A percentile compares a stretch with the other conserved stretches of the same genome.
Evolutionary conservation across 768 basidiomycete species (phyloP).

Genomic region (Hirschioporus abietinus): DNA sequence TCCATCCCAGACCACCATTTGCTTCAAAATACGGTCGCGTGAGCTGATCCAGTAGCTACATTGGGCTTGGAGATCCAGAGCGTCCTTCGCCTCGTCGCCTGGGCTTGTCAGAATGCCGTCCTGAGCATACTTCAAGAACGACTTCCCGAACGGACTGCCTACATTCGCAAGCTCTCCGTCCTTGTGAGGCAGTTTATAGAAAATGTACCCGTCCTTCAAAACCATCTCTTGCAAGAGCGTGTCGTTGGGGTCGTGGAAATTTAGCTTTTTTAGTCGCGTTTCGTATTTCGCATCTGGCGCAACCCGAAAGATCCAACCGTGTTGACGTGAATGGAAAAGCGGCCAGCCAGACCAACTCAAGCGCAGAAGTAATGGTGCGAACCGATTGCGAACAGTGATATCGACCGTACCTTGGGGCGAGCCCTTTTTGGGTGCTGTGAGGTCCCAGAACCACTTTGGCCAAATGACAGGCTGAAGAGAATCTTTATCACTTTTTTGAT

Average conservation of each 20-base stretch:
- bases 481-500: constrained; percentile 11
- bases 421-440: constrained; percentile 67
- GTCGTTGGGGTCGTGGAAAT: constrained; percentile 63
- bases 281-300: constrained; percentile 34
- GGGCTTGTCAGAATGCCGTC: constrained; percentile 84
- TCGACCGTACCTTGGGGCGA: constrained; percentile 70
- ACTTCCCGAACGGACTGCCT: constrained; percentile 86
- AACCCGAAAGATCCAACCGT: constrained; percentile 91
- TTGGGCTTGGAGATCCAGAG: constrained; percentile 86
- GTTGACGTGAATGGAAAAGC: constrained; percentile 75
- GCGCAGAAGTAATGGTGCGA: constrained; percentile 79
- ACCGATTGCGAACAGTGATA: constrained; percentile 75
- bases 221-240: constrained; percentile 45
- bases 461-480: constrained; percentile 51
- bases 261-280: constrained; percentile 41
- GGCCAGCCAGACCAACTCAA: constrained; percentile 88
- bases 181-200: constrained; percentile 94
- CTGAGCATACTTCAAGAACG: constrained; percentile 83
- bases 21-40: constrained; percentile 84
- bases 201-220: constrained; percentile 48
- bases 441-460: constrained; percentile 98
- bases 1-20: constrained; percentile 86
- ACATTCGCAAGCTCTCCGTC: constrained; percentile 94
- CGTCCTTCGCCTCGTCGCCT: constrained; percentile 73
- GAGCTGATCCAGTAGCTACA: constrained; percentile 99